Conservation (phyloP, 2,329 filamentous ascomycete genomes). For the Aspergillus jensenii region DNA sequence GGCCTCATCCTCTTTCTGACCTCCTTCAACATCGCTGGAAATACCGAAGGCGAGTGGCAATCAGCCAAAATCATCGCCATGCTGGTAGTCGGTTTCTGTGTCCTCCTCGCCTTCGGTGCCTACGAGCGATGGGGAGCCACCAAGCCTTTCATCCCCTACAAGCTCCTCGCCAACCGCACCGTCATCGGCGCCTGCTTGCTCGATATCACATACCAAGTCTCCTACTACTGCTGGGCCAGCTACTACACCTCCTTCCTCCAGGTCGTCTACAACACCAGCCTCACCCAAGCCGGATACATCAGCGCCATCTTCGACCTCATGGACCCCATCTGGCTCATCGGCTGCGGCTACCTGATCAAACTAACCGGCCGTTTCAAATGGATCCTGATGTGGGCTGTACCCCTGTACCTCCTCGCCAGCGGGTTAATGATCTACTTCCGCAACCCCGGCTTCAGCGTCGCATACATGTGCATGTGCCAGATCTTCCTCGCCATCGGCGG, state of each 20-base stretch:
- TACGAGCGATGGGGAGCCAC: conserved; percentile 55
- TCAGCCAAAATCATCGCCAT: conserved; percentile 51
- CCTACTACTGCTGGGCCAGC: conserved; percentile 26
- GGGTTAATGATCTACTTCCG: conserved; percentile 56
- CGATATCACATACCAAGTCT: conserved; percentile 21
- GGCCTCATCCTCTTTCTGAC: conserved; percentile 53
- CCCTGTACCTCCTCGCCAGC: conserved; percentile 49
- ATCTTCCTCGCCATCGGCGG: conserved; percentile 55
- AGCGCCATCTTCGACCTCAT: conserved; percentile 54
- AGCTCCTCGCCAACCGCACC: conserved; percentile 43
- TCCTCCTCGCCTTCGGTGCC: conserved; percentile 52
- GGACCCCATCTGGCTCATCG: conserved; percentile 55
- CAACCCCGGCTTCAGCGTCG: conserved; percentile 44
- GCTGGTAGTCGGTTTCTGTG: conserved; percentile 53
- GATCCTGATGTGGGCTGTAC: conserved; percentile 49
- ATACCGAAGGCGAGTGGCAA: conserved; percentile 26
- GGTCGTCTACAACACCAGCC: conserved; percentile 33
- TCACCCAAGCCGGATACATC: conserved; percentile 37
- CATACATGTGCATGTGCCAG: conserved; percentile 56
- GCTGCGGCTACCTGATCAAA: conserved; percentile 52
- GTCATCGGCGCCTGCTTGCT: conserved; percentile 29
- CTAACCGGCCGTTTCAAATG: conserved; percentile 52
- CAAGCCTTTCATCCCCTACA: conserved; percentile 16
- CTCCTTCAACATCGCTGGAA: conserved; percentile 51
- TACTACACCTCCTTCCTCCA: conserved; percentile 40